Base-by-base conservation (phyloP, 176 grass and related monocot genomes). In the Areca catechu region DNA sequence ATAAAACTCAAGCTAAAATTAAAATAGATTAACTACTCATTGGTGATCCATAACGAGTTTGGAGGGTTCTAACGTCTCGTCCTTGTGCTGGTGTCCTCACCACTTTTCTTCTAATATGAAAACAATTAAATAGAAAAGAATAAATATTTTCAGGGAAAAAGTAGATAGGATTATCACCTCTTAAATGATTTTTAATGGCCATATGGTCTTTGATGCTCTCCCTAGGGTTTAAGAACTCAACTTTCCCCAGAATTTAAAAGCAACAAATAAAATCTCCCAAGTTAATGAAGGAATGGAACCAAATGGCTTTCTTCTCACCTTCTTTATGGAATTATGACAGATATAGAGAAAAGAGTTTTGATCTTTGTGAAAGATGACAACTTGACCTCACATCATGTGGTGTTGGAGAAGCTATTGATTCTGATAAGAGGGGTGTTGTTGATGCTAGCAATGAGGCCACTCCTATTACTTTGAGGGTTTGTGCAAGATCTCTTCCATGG, bases 381-480 rank as follows among this genome's bases (percentile, higher is more conserved):
- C 10, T 24, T 19, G 53, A 96, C 86, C 81, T 97, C 86, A 66
- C 87, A 97, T 17, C 87, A 72, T 16, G 87, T 97, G 62, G 87
- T 75, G 58, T 97, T 78, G 18, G 87, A 97, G 50, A 97, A 87
- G 66, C 84, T 92, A 58, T 97, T 88, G 80, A 91, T 97, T 71
- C 86, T 80, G 53, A 91, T 88, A 49, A 97, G 80, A n/a, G 87
- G 83, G 4, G 87, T 97, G 61, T 88, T 76, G 19, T 87, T 83
- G 51, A 97, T 69, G 52, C 80, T 84, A 58, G 67, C 83, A n/a
- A 88, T 66, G 34, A 88, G 83, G 67, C 81, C 83, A 24, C 75
- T 80, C 50, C 29, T 60, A 47, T 68, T 75, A 48, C 50, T 17
- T n/a, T 5, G 16, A 50, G 51, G 10, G 51, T 15, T 24, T 50